These are phyloP conservation scores for Daldinia sp. DNA, from an alignment of 2,329 filamentous ascomycete genomes.

Conservation along the genomic window DNA sequence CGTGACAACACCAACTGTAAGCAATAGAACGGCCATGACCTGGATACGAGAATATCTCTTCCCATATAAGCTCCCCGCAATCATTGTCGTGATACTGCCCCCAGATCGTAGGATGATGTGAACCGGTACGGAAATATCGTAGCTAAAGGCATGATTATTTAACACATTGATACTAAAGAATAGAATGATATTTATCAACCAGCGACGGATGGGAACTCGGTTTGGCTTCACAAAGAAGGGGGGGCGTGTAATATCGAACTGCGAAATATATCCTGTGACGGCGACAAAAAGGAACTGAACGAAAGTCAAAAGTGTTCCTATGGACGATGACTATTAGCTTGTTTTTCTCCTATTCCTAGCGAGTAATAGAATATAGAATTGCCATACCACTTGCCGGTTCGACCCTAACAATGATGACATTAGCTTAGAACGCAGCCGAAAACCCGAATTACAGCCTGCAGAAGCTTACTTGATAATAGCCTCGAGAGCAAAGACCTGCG, in stretches of 20 bases:
- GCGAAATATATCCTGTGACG: conserved; percentile 77
- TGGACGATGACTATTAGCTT: conserved; percentile 22
- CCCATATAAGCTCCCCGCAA: conserved; percentile 85
- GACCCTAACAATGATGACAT: conserved; percentile 61
- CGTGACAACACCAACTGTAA: conserved; percentile 86
- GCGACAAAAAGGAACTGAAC: conserved; percentile 88
- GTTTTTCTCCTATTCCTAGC: conserved; percentile 7
- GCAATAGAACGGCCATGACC: conserved; percentile 78
- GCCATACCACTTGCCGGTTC: conserved; percentile 81
- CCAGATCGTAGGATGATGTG: conserved; percentile 97
- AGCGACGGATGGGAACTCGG: conserved; percentile 82
- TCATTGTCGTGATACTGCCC: conserved; percentile 94
- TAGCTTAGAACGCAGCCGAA: conserved; percentile 32
- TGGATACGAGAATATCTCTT: conserved; percentile 85
- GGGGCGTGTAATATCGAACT: conserved; percentile 72
- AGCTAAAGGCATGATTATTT: conserved; percentile 98
- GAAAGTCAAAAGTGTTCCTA: conserved; percentile 86
- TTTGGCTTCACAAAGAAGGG: conserved; percentile 79
- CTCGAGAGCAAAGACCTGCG: conserved; percentile 92
- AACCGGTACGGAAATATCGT: conserved; percentile 93
- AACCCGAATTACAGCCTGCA: conserved; percentile 23
- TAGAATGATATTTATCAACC: conserved; percentile 86
- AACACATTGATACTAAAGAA: conserved; percentile 95
- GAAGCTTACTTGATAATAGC: conserved; percentile 85
- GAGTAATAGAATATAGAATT: conserved; percentile 9